Evolutionary conservation across 768 basidiomycete genomes (phyloP), one percentile per base, ranked within the genome.

Genomic region (Xerocomus spinulosus): DNA sequence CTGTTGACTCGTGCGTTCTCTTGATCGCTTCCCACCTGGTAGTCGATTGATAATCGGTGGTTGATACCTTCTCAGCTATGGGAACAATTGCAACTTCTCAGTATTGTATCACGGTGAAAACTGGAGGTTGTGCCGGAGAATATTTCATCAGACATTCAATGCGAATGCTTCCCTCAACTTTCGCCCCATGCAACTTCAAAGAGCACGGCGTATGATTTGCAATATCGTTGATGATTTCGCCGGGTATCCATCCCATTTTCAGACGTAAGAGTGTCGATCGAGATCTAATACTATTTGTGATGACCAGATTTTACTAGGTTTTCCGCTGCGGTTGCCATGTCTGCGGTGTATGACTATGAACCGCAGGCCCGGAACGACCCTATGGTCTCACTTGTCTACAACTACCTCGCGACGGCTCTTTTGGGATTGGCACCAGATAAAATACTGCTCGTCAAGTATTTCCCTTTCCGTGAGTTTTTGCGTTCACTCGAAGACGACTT

Each of bases 381-480:
- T 2, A 1, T 32, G 4, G 42, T 42, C 9, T 4, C 29, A 20
- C 12, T 42, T 15, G 14, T 30, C 4, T 17, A 42, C 3, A 18
- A 23, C 8, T 42, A 26, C 13, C 20, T 42, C 4, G 3, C 17
- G 4, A 5, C 18, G 2, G 14, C 29, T 4, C 12, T 42, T 15
- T 4, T 21, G 1, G 21, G 14, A 3, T 12, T 42, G 15, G 20
- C 18, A 3, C 28, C 42, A 4, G 42, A 42, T 14, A 42, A 32
- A 20, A 21, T 30, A 1, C 21, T 49, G 20, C 39, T 55, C 12
- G 30, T 55, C 5, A 42, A 52, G 17, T 12, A 30, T 14, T 48
- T 49, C 29, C 52, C 52, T 10, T 53, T 53, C 39, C 20, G 52
- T 53, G 21, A 39, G 52, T 28, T 2, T n/a, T n/a, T n/a, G 20